These are phyloP conservation scores for Arthrobotrys sphaeroides DNA, from an alignment of 2,329 filamentous ascomycete genomes.

Conservation along the genomic window DNA sequence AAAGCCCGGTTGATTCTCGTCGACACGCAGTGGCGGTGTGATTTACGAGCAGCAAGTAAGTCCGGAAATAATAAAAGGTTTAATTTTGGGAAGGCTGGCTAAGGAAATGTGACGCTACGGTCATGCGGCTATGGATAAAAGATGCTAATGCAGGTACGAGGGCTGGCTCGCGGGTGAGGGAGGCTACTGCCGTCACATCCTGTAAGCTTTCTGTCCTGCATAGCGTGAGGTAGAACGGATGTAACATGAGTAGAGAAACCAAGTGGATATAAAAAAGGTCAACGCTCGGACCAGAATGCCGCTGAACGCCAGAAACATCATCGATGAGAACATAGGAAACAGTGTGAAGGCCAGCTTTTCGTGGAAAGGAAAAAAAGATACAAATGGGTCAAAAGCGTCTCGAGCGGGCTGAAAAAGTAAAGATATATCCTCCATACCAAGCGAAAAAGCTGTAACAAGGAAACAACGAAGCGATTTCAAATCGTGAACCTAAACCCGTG, in stretches of 20 bases:
- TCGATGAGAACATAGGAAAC: constrained; percentile 37
- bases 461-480: background rate
- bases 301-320: constrained; percentile 46
- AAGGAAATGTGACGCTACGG: constrained; percentile 30
- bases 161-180: constrained; percentile 21
- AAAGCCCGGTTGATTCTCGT: background rate
- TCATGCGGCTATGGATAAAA: constrained; percentile 32
- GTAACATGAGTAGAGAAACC: constrained; percentile 13
- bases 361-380: constrained; percentile 5
- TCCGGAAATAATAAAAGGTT: constrained; percentile 6
- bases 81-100: constrained; percentile 18
- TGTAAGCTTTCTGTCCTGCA: constrained; percentile 26
- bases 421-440: constrained; percentile 4
- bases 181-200: constrained; percentile 20
- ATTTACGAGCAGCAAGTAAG: background rate
- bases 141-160: constrained; percentile 38
- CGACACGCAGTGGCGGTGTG: too few relatives aligned
- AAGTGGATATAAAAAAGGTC: constrained; percentile 28
- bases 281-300: constrained; percentile 54
- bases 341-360: constrained; percentile 46
- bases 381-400: background rate
- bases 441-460: background rate
- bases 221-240: constrained; percentile 26
- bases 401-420: background rate
- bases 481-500: background rate